Conservation (phyloP, 1,139 yeast species). For the Candida tetrigidarum region DNA sequence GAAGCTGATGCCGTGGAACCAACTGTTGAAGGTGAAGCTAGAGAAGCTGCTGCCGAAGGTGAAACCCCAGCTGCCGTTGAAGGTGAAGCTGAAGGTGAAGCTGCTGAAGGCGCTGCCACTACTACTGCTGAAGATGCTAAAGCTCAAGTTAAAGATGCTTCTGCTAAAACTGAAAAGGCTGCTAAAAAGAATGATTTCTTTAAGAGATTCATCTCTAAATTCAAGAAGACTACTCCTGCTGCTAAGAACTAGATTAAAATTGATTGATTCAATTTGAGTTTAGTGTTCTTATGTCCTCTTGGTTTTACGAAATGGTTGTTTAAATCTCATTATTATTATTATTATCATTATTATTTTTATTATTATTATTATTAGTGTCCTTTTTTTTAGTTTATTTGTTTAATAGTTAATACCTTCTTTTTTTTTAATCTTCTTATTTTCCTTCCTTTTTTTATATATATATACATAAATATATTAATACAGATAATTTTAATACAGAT, state of each 20-base stretch:
- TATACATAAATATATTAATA: background rate
- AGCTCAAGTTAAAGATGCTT: conserved; percentile 14
- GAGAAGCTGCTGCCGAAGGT: conserved; percentile 13
- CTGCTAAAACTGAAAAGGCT: conserved; percentile 27
- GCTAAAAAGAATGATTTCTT: conserved; percentile 52
- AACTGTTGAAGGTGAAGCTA: conserved; percentile 15
- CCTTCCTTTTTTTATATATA: background rate
- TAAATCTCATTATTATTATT: background rate
- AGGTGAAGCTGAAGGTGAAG: conserved; percentile 18
- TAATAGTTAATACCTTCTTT: conserved; percentile 2
- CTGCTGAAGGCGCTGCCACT: conserved; percentile 11
- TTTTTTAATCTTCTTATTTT: background rate
- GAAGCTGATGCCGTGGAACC: conserved; percentile 15
- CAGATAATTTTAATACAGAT: background rate
- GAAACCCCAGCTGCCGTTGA: conserved; percentile 16
- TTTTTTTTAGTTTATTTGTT: background rate
- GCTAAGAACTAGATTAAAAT: conserved; percentile 35
- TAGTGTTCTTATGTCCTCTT: background rate
- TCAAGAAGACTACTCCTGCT: conserved; percentile 48
- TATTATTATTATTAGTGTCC: background rate
- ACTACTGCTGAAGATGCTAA: conserved; percentile 15
- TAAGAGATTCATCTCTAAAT: conserved; percentile 52
- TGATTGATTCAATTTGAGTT: background rate
- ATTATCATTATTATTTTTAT: conserved; percentile 1
- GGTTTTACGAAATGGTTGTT: background rate